Percentiles rank a stretch among this genome's conserved stretches.
Evolutionary conservation across 192 early-diverging fungal genomes (phyloP).

Genomic region (Rhizophagus sp.): DNA sequence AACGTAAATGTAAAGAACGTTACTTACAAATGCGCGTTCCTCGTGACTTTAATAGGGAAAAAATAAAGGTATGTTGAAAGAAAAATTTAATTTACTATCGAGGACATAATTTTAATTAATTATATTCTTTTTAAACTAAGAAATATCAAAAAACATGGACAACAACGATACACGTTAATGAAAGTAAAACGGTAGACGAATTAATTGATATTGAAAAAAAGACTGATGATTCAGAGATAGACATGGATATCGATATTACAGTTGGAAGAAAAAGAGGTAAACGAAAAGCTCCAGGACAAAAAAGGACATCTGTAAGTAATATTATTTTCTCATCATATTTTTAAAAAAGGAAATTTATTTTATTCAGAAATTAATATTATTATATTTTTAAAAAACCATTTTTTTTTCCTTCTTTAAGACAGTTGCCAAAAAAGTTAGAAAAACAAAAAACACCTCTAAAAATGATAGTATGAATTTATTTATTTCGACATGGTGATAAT

Average conservation of each 20-base stretch:
- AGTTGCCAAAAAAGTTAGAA: not conserved
- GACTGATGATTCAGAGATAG: not conserved
- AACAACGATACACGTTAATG: not conserved
- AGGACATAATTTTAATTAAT: not conserved
- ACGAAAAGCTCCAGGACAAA: not conserved
- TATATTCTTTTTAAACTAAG: not conserved
- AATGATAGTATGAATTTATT: not conserved
- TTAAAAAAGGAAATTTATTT: too few relatives aligned
- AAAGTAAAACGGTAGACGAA: not conserved
- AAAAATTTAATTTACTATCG: not conserved
- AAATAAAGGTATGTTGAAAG: not conserved
- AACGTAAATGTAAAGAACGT: not conserved
- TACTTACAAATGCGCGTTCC: slow-evolving; percentile 27
- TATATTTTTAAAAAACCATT: not conserved
- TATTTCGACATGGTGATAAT: not conserved
- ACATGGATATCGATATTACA: not conserved
- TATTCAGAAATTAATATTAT: not conserved
- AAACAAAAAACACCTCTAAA: not conserved
- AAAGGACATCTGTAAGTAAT: not conserved
- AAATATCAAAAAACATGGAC: not conserved
- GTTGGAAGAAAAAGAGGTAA: not conserved
- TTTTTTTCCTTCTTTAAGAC: not conserved
- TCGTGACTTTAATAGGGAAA: slow-evolving; percentile 15
- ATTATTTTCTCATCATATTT: too few relatives aligned
- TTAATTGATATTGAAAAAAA: slow-evolving; percentile 19